Percentiles rank a stretch among this genome's conserved stretches.
These are phyloP conservation scores for Mycena citricolor DNA, from an alignment of 1,284 basidiomycete species.

Conservation along the genomic window DNA sequence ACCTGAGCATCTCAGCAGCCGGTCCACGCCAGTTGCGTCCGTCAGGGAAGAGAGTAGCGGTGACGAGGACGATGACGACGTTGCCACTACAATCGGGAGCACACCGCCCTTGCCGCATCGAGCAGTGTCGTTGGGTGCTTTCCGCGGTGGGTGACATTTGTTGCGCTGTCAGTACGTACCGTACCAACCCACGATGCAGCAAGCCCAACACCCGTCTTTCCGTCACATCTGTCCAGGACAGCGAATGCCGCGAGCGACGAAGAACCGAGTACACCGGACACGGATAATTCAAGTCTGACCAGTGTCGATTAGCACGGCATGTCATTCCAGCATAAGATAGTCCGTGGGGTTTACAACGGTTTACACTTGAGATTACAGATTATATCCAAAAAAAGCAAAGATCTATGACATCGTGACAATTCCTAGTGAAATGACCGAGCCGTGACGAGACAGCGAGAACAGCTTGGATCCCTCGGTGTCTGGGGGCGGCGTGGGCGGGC, in stretches of 20 bases:
- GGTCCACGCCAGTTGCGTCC: slow-evolving; percentile 20
- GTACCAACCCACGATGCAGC: slow-evolving; percentile 27
- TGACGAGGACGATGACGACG: slow-evolving; percentile 24
- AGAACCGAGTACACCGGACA: slow-evolving; percentile 44
- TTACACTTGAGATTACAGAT: too few relatives aligned
- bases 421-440: slow-evolving; percentile 46
- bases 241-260: slow-evolving; percentile 32
- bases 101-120: slow-evolving; percentile 23
- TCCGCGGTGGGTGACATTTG: slow-evolving; percentile 22
- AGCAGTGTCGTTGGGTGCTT: slow-evolving; percentile 25
- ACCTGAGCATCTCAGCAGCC: slow-evolving; percentile 2
- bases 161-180: slow-evolving; percentile 13
- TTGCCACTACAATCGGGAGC: slow-evolving; percentile 14
- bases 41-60: slow-evolving; percentile 27
- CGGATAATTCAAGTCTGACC: slow-evolving; percentile 28
- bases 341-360: too few relatives aligned
- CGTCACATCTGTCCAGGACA: slow-evolving; percentile 26
- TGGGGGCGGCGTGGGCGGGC: not conserved
- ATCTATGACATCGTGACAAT: slow-evolving; percentile 43
- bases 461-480: too few relatives aligned
- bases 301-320: slow-evolving; percentile 3
- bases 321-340: too few relatives aligned
- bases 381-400: too few relatives aligned
- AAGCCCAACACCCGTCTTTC: slow-evolving; percentile 27
- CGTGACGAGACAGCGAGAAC: slow-evolving; percentile 43